Percentiles rank a stretch among this genome's conserved stretches.
Conservation (phyloP, 345 rosid species). For the Gossypium stocksii region DNA sequence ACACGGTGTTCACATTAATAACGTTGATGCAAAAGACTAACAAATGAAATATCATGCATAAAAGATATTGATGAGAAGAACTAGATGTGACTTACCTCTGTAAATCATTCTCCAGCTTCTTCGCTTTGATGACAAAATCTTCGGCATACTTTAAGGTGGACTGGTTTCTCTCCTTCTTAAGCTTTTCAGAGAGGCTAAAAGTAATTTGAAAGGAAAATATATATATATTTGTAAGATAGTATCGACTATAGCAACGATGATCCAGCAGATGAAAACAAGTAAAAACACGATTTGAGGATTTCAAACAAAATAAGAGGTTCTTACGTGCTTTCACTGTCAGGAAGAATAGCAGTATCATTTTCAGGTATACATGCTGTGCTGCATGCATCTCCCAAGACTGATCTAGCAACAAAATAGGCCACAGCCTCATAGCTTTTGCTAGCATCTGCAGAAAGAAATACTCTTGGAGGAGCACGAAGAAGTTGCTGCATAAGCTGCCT, state of each 20-base stretch:
- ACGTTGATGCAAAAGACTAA: background rate
- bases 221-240: background rate
- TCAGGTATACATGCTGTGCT: constrained; percentile 30
- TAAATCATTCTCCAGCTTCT: constrained; percentile 52
- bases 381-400: constrained; percentile 74
- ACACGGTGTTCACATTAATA: background rate
- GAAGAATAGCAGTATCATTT: constrained; percentile 26
- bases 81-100: constrained; percentile 39
- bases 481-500: constrained; percentile 79
- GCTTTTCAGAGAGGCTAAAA: constrained; percentile 42
- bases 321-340: constrained; percentile 50
- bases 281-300: background rate
- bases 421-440: constrained; percentile 46
- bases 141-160: constrained; percentile 59
- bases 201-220: background rate
- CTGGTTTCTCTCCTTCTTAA: constrained; percentile 34
- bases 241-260: background rate
- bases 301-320: constrained; percentile 17
- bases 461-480: constrained; percentile 46
- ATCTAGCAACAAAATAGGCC: constrained; percentile 45
- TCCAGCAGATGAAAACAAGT: constrained; percentile 5
- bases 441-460: constrained; percentile 50
- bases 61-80: constrained; percentile 11
- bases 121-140: constrained; percentile 47
- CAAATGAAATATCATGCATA: background rate